Percentiles rank a stretch among this genome's conserved stretches.
These are phyloP conservation scores for Ogataea salicorniae DNA, from an alignment of 805 yeast species.

Conservation along the genomic window DNA sequence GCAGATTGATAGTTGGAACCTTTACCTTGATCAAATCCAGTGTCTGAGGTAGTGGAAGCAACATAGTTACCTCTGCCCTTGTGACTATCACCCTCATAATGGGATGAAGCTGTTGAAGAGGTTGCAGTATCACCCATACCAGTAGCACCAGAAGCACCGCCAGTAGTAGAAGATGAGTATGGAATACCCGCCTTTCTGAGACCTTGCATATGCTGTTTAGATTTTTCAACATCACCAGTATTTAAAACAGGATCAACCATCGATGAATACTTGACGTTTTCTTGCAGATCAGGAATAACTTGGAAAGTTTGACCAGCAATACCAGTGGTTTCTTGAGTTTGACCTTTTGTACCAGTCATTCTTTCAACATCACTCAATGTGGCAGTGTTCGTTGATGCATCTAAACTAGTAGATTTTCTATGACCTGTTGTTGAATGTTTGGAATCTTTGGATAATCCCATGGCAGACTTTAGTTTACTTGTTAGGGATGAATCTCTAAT, in stretches of 20 bases:
- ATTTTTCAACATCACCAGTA: slow-evolving; percentile 13
- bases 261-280: slow-evolving; percentile 23
- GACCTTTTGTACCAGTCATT: neutral
- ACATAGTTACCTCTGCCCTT: neutral
- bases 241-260: slow-evolving; percentile 25
- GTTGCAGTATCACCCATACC: neutral
- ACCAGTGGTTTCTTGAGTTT: slow-evolving; percentile 6
- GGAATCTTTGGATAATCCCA: neutral
- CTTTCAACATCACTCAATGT: slow-evolving; percentile 7
- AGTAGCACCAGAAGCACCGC: neutral
- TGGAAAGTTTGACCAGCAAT: slow-evolving; percentile 9
- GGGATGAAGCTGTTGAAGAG: no score
- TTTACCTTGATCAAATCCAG: neutral
- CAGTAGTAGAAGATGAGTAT: no score
- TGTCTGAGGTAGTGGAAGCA: neutral
- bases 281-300: slow-evolving; percentile 8
- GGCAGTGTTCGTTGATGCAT: slow-evolving; percentile 9
- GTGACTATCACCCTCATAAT: neutral
- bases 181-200: neutral
- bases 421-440: neutral
- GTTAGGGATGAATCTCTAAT: neutral
- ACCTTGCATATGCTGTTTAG: neutral
- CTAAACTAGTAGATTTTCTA: slow-evolving; percentile 1
- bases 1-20: neutral
- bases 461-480: slow-evolving; percentile 1